Evolutionary conservation across 169 alveolate species (phyloP).

Genomic region (Cryptosporidium sp.): DNA sequence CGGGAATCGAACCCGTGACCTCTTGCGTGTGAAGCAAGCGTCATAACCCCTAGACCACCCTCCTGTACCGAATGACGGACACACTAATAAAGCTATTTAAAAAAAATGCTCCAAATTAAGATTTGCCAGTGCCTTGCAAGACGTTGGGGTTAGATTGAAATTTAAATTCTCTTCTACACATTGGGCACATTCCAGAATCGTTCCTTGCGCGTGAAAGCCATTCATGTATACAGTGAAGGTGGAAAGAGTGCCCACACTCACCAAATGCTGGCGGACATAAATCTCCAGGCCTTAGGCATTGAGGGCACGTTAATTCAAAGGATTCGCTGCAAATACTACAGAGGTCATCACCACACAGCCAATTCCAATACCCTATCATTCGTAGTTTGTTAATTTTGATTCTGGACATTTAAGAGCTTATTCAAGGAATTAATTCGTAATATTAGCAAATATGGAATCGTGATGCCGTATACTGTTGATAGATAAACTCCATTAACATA

Average conservation of each 20-base stretch:
- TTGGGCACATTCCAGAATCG: conserved; percentile 77
- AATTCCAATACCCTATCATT: conserved; percentile 85
- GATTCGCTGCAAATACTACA: conserved; percentile 85
- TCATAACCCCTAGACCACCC: conserved; percentile 96
- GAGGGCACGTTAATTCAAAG: conserved; percentile 84
- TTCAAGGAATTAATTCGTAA: background rate
- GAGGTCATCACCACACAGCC: conserved; percentile 85
- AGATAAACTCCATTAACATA: background rate
- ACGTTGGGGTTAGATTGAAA: conserved; percentile 22
- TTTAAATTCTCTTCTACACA: conserved; percentile 79
- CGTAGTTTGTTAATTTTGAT: conserved; percentile 82
- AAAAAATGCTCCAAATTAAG: background rate
- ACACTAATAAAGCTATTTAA: background rate
- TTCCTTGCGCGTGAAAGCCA: conserved; percentile 79
- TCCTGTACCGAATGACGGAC: conserved; percentile 78
- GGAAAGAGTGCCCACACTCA: conserved; percentile 86
- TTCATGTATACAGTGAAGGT: conserved; percentile 85
- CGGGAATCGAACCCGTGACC: conserved; percentile 98
- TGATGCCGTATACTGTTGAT: background rate
- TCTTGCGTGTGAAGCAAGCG: conserved; percentile 97
- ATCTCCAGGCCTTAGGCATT: conserved; percentile 84
- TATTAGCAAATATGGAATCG: background rate
- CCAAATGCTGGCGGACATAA: conserved; percentile 87
- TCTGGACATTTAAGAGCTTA: conserved; percentile 72
- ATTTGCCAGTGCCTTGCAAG: background rate